Percentiles rank a stretch among this genome's conserved stretches.
phyloP scores from a whole-genome alignment of 805 yeast species.

The Barnettozyma californica region DNA sequence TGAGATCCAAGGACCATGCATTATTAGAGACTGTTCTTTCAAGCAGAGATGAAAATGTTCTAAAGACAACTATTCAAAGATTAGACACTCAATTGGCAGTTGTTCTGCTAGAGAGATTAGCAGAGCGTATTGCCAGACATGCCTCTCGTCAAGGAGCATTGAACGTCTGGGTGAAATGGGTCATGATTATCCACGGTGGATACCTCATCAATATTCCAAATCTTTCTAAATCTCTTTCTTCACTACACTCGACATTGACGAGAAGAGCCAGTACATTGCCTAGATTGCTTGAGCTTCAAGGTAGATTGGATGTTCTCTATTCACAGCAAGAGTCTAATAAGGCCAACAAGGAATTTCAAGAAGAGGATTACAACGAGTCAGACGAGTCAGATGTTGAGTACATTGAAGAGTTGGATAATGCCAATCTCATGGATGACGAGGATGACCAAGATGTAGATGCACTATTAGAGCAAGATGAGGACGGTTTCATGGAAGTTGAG shows the following conservation, averaged over 20 bases:
- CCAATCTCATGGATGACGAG: slow-evolving; percentile 41
- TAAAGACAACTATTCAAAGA: slow-evolving; percentile 50
- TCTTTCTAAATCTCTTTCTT: slow-evolving; percentile 50
- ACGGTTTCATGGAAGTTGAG: slow-evolving; percentile 22
- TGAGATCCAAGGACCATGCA: slow-evolving; percentile 80
- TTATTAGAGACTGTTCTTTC: slow-evolving; percentile 77
- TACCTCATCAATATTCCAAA: slow-evolving; percentile 41
- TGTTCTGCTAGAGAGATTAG: slow-evolving; percentile 50
- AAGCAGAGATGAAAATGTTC: slow-evolving; percentile 44
- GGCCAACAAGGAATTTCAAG: slow-evolving; percentile 32
- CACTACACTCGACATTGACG: slow-evolving; percentile 58
- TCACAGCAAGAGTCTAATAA: slow-evolving; percentile 59
- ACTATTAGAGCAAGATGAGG: slow-evolving; percentile 29
- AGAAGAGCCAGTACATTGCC: slow-evolving; percentile 66
- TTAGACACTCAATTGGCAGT: slow-evolving; percentile 52
- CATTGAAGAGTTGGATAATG: slow-evolving; percentile 57
- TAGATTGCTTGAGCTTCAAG: slow-evolving; percentile 72
- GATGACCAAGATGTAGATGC: slow-evolving; percentile 42
- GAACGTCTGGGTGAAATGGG: slow-evolving; percentile 82
- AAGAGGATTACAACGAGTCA: slow-evolving; percentile 33
- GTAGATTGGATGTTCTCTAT: slow-evolving; percentile 66
- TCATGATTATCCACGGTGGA: slow-evolving; percentile 78
- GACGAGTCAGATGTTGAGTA: slow-evolving; percentile 48
- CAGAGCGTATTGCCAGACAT: slow-evolving; percentile 53
- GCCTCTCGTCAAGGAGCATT: slow-evolving; percentile 48